Conservation (phyloP, 176 grass and related monocot genomes). For the Tuctoria greenei region DNA sequence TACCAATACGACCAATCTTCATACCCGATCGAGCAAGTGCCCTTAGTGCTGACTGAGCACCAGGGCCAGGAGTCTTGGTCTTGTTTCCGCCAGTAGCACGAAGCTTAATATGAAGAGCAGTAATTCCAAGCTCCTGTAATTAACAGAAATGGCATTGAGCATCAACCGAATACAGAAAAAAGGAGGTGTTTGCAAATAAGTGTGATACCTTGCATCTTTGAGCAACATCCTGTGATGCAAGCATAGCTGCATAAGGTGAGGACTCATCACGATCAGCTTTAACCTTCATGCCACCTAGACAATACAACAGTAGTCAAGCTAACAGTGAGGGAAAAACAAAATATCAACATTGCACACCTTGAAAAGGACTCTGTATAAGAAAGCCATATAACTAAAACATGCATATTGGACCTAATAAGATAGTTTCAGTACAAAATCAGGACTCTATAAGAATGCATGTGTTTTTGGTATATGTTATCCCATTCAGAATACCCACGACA, state of each 20-base stretch:
- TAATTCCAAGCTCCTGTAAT: constrained; percentile 45
- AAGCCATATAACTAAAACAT: not conserved
- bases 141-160: not conserved
- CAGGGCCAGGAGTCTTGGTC: constrained; percentile 47
- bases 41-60: constrained; percentile 53
- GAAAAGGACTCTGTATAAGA: not conserved
- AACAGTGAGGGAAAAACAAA: not conserved
- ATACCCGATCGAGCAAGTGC: constrained; percentile 53
- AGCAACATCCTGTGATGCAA: constrained; percentile 64
- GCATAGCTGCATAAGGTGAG: constrained; percentile 65
- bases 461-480: not conserved
- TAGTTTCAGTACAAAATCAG: not conserved
- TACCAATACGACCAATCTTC: constrained; percentile 70
- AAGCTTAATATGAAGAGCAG: constrained; percentile 59
- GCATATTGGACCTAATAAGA: not conserved
- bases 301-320: not conserved
- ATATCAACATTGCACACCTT: not conserved
- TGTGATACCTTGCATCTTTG: constrained; percentile 59
- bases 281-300: constrained; percentile 55
- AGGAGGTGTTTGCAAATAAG: not conserved
- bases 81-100: constrained; percentile 61
- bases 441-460: not conserved
- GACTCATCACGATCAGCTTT: constrained; percentile 69
- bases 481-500: not conserved
- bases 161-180: not conserved